phyloP scores from a whole-genome alignment of 306 rosid species.

The Lagenaria siceraria region DNA sequence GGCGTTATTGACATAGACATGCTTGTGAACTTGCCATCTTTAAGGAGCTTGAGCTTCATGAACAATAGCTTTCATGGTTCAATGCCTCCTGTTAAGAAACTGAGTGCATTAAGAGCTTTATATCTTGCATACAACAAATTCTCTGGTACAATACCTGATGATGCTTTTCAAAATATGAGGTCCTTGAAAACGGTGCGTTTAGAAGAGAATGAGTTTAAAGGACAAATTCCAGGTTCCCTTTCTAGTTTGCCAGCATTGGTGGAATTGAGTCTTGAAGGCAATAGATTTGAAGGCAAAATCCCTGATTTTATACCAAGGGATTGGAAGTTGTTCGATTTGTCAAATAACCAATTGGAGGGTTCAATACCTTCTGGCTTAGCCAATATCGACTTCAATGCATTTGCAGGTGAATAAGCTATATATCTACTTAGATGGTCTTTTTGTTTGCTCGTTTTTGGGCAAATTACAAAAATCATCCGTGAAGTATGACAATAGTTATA shows the following conservation, averaged over 20 bases:
- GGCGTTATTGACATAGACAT: background rate
- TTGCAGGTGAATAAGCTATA: slow-evolving; percentile 27
- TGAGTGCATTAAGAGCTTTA: slow-evolving; percentile 39
- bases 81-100: slow-evolving; percentile 41
- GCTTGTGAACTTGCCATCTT: background rate
- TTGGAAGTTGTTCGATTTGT: slow-evolving; percentile 24
- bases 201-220: slow-evolving; percentile 39
- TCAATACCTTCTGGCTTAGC: slow-evolving; percentile 36
- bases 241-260: slow-evolving; percentile 22
- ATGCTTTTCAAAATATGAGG: slow-evolving; percentile 36
- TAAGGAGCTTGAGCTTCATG: slow-evolving; percentile 27
- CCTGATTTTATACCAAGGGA: slow-evolving; percentile 21
- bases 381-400: slow-evolving; percentile 21
- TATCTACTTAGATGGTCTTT: too few species aligned
- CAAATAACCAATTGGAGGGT: slow-evolving; percentile 68
- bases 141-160: slow-evolving; percentile 47
- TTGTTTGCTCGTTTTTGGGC: too few species aligned
- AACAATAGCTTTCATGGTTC: slow-evolving; percentile 54
- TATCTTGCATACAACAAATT: slow-evolving; percentile 52
- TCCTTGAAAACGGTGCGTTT: slow-evolving; percentile 63
- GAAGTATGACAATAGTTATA: too few species aligned
- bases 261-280: slow-evolving; percentile 52
- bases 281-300: slow-evolving; percentile 46
- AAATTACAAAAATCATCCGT: too few species aligned
- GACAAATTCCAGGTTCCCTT: slow-evolving; percentile 43